Base-by-base conservation (phyloP, 2,329 filamentous ascomycete species). In the Aspergillus brunneoviolaceus region DNA sequence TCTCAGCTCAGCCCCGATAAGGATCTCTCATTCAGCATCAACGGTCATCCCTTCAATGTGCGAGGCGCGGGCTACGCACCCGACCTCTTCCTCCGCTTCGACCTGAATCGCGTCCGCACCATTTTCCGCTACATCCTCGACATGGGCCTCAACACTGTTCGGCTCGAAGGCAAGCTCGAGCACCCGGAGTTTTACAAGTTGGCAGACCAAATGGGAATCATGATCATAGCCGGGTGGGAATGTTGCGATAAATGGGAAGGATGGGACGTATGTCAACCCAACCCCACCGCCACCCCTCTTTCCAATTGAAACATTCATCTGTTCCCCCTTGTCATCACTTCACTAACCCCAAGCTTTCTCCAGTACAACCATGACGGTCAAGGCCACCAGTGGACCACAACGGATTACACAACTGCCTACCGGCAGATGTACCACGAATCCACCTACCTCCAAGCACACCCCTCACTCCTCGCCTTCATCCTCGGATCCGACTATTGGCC, bases 181-280 rank as follows among this genome's bases (percentile, higher is more conserved):
- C 86, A 88, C 7, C 83, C 84, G 0, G 80, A 84, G 62, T 72
- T 89, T 0, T 89, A 87, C 66, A 77, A 83, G 0, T 74, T 87
- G 2, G 83, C 85, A 1, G 85, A 88, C 65, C 75, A 79, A 3
- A 74, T 87, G 66, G 86, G 86, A 0, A 66, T 88, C 39, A 87
- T 89, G 84, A 71, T 88, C 0, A 75, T 89, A 42, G 76, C 85
- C 0, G 86, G 86, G 0, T 89, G 85, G 85, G 85, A 88, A 61
- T 89, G 86, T 70, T 89, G 86, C 69, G 84, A 88, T 65, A 88
- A 88, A 68, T 89, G 86, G 86, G 86, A 89, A 67, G 83, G 81
- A 0, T 89, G 85, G 85, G 70, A 67, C 16, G 73, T 74, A 59
- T 60, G 67, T 3, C 27, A 52, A 1, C 7, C 1, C 9, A 16